These are phyloP conservation scores for Xylaria sp. DNA, from an alignment of 2,329 filamentous ascomycete genomes.

Conservation along the genomic window DNA sequence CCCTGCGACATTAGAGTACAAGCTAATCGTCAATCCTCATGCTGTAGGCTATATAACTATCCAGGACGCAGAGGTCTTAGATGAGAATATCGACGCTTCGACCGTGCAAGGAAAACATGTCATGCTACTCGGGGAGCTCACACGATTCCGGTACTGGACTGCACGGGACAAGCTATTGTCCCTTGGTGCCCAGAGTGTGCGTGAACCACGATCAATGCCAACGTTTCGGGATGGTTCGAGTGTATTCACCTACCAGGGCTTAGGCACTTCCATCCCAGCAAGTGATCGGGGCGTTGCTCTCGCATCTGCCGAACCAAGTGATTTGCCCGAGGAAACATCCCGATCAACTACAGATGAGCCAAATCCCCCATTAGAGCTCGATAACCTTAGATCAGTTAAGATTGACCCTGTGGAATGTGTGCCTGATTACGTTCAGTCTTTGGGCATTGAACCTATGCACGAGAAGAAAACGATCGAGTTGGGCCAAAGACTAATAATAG, in stretches of 20 bases:
- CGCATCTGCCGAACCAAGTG: background rate
- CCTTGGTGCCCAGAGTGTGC: slow-evolving; percentile 46
- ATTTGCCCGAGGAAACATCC: background rate
- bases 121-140: slow-evolving; percentile 47
- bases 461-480: slow-evolving; percentile 33
- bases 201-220: slow-evolving; percentile 42
- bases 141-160: slow-evolving; percentile 42
- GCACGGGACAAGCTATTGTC: slow-evolving; percentile 46
- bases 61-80: slow-evolving; percentile 40
- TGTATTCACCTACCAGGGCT: slow-evolving; percentile 10
- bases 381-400: slow-evolving; percentile 11
- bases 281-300: slow-evolving; percentile 37
- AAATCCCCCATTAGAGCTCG: background rate
- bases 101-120: slow-evolving; percentile 45
- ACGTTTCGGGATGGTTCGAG: slow-evolving; percentile 18
- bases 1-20: slow-evolving; percentile 45
- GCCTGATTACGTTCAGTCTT: slow-evolving; percentile 37
- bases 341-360: background rate
- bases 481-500: slow-evolving; percentile 37
- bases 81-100: slow-evolving; percentile 33
- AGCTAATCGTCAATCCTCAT: slow-evolving; percentile 46
- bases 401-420: slow-evolving; percentile 34
- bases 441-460: slow-evolving; percentile 30
- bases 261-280: slow-evolving; percentile 40
- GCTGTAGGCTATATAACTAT: slow-evolving; percentile 44